A percentile compares a stretch with the other conserved stretches of the same genome.
Evolutionary conservation across 306 rosid genomes (phyloP).

Genomic region (Fragaria ananassa): DNA sequence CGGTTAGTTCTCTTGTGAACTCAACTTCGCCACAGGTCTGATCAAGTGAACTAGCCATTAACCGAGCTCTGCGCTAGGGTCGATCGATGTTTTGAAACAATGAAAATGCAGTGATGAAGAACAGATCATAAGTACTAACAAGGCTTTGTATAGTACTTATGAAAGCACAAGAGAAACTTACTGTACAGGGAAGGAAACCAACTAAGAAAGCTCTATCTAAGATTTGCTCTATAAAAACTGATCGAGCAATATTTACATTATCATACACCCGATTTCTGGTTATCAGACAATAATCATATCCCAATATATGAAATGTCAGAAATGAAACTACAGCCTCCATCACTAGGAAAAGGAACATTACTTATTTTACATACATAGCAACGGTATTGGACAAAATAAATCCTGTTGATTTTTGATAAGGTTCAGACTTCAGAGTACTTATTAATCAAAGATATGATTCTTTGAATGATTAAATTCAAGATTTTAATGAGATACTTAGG

Average conservation of each 20-base stretch:
- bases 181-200: not conserved
- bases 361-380: too few species aligned
- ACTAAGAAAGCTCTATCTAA: not conserved
- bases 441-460: too few species aligned
- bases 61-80: not conserved
- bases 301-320: not conserved
- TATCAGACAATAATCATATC: not conserved
- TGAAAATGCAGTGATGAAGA: not conserved
- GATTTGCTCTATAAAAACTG: not conserved
- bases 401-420: not conserved
- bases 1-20: conserved; percentile 63
- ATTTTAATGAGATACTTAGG: not conserved
- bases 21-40: conserved; percentile 29
- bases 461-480: too few species aligned
- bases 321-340: not conserved
- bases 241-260: not conserved
- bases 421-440: not conserved
- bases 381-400: too few species aligned
- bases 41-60: not conserved
- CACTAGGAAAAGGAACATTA: not conserved
- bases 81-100: not conserved
- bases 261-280: not conserved
- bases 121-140: not conserved
- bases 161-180: not conserved
- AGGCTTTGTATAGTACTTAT: not conserved